Evolutionary conservation across 192 early-diverging fungal species (phyloP).

Genomic region (Backusella mclennaniae): DNA sequence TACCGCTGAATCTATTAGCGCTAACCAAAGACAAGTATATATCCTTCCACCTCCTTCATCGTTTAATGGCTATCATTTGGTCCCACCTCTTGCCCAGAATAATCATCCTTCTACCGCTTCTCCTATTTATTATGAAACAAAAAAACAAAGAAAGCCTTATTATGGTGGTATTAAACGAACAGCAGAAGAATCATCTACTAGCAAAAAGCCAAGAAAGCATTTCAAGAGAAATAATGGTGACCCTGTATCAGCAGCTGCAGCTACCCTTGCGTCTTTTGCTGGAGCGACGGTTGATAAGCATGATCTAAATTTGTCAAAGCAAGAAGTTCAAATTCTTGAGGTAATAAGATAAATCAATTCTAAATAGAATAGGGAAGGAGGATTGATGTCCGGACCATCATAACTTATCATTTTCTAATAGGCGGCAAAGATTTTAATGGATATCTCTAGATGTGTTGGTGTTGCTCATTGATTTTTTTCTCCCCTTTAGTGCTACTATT

Average conservation of each 20-base stretch:
- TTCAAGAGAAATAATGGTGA: neutral
- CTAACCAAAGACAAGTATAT: neutral
- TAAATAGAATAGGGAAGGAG: neutral
- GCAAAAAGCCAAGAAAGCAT: neutral
- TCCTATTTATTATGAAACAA: neutral
- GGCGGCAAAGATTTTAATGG: neutral
- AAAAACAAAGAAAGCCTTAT: neutral
- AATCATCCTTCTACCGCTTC: neutral
- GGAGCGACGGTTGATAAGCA: neutral
- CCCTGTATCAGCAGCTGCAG: neutral
- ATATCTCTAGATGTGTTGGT: neutral
- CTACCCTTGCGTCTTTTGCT: neutral
- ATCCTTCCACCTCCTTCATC: conserved; percentile 19
- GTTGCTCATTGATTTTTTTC: neutral
- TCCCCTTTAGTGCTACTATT: too few relatives aligned
- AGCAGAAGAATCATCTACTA: neutral
- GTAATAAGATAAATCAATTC: neutral
- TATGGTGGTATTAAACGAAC: neutral
- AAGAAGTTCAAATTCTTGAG: neutral
- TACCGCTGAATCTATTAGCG: too few relatives aligned
- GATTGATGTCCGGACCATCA: neutral
- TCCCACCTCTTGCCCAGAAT: neutral
- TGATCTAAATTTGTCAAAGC: neutral
- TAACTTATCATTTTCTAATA: neutral
- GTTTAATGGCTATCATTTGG: neutral